phyloP scores from a whole-genome alignment of 169 alveolate species.

The Hepatocystis sp. region DNA sequence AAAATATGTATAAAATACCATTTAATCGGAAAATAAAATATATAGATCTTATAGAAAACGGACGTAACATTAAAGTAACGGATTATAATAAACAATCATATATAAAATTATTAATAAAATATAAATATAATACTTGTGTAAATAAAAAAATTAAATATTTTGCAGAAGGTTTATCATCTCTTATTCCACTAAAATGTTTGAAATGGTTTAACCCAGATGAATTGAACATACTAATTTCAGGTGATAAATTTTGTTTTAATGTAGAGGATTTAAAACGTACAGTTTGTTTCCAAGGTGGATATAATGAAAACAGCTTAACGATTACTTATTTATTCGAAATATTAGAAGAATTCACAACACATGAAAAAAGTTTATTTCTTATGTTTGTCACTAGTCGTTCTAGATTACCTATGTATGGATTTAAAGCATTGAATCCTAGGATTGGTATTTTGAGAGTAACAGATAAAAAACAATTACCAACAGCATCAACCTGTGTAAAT shows the following conservation, averaged over 20 bases:
- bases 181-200: constrained; percentile 93
- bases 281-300: constrained; percentile 95
- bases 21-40: too few species aligned
- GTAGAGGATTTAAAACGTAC: constrained; percentile 90
- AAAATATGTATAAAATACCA: too few species aligned
- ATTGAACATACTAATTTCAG: constrained; percentile 95
- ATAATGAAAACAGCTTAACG: constrained; percentile 84
- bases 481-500: constrained; percentile 98
- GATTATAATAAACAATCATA: constrained; percentile 90
- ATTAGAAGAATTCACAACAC: constrained; percentile 84
- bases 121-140: constrained; percentile 92
- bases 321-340: constrained; percentile 95
- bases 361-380: constrained; percentile 91
- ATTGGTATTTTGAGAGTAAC: constrained; percentile 93
- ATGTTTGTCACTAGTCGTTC: constrained; percentile 97
- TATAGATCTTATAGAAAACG: constrained; percentile 83
- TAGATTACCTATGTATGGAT: constrained; percentile 97
- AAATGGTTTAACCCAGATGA: constrained; percentile 94
- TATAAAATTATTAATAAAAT: constrained; percentile 90
- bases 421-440: constrained; percentile 92
- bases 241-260: constrained; percentile 91
- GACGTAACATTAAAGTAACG: constrained; percentile 82
- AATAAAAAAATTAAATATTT: constrained; percentile 89
- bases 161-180: constrained; percentile 91
- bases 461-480: constrained; percentile 93